Evolutionary conservation across 306 rosid genomes (phyloP), one percentile per base, ranked within the genome.

Genomic region (Fagus crenata): DNA sequence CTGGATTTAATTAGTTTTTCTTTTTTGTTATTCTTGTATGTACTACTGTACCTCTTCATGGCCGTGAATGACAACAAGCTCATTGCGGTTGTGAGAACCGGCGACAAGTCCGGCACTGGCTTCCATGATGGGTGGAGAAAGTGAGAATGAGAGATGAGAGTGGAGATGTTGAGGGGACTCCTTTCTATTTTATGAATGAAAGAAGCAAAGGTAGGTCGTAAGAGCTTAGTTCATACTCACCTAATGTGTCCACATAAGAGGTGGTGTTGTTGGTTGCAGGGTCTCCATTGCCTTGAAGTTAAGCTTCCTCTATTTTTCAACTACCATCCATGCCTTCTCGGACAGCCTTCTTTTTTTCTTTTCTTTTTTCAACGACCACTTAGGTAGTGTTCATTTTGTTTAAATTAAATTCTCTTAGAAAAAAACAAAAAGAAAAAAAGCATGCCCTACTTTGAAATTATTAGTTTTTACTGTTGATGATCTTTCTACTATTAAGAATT

Each of bases 41-140:
- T 22, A 12, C 2, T 0, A 14, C 42, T 68, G 65, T 77, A 90
- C 99, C 97, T 92, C 97, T 75, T 90, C 95, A 14, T 85, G 97
- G 80, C 90, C 95, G 49, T 84, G 96, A 75, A 95, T 91, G 87
- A 89, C 93, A 32, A 95, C 90, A 49, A 95, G 92, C 60, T 92
- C 99, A 32, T 95, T 95, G 82, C 93, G 91, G 87, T 92, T 86
- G 78, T 90, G 89, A 84, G 99, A 83, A 22, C 97, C 97, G 46
- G 99, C 93, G 55, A 95, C 96, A 40, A 92, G 97, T 33, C 99
- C 97, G 42, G 96, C 92, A 14, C 93, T 89, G 73, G 99, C 88
- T 80, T 83, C 87, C 93, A 90, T 83, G 84, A 71, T 13, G 70
- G 53, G 75, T 18, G 43, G 22, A 1, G 32, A 51, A 9, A 40